A percentile compares a stretch with the other conserved stretches of the same genome.
Conservation (phyloP, 164 flowering plant genomes). For the Platanus orientalis region DNA sequence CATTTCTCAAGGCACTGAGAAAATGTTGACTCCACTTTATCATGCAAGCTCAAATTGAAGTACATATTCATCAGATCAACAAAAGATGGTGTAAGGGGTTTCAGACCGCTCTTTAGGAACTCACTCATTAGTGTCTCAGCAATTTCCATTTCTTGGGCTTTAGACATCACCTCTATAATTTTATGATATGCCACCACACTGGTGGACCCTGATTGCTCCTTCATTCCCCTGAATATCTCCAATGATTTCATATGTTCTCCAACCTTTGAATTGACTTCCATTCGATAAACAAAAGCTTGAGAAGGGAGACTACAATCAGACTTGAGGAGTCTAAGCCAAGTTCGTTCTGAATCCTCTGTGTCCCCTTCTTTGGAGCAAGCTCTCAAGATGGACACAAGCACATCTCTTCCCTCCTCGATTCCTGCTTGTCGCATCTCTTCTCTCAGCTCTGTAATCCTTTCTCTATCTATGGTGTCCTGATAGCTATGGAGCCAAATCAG, state of each 20-base stretch:
- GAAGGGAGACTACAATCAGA: conserved; percentile 40
- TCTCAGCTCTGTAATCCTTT: conserved; percentile 51
- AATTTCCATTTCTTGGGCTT: conserved; percentile 56
- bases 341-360: conserved; percentile 65
- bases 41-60: conserved; percentile 45
- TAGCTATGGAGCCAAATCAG: conserved; percentile 92
- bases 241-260: conserved; percentile 64
- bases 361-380: conserved; percentile 76
- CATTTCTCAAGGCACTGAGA: conserved; percentile 53
- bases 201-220: conserved; percentile 32
- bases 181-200: conserved; percentile 65
- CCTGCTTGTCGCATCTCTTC: conserved; percentile 59
- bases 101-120: conserved; percentile 58
- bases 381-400: conserved; percentile 74
- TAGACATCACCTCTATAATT: conserved; percentile 72
- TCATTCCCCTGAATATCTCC: conserved; percentile 62
- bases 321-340: conserved; percentile 58
- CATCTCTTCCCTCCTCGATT: conserved; percentile 59
- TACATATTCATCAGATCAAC: conserved; percentile 65
- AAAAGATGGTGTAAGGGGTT: conserved; percentile 64
- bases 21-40: conserved; percentile 68
- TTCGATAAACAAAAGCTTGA: conserved; percentile 68
- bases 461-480: conserved; percentile 70
- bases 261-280: conserved; percentile 69
- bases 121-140: conserved; percentile 72